These are phyloP conservation scores for Collariella sp. DNA, from an alignment of 495 filamentous ascomycete species.

Conservation along the genomic window DNA sequence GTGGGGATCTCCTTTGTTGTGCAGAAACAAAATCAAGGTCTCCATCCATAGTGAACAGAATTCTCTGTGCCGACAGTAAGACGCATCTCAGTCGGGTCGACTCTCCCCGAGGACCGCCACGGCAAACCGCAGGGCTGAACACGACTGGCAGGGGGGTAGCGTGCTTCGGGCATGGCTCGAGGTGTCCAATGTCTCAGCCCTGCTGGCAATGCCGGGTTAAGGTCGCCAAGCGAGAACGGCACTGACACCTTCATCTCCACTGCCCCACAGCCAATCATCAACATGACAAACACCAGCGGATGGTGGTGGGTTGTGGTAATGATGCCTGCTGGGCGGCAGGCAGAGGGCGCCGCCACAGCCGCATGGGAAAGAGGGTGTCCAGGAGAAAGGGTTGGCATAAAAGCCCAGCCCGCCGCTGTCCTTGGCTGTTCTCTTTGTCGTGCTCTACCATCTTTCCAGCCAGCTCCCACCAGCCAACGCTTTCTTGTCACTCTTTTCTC, in stretches of 20 bases:
- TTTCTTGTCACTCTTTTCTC: constrained; percentile 3
- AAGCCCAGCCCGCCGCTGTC: neutral
- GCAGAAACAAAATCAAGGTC: constrained; percentile 1
- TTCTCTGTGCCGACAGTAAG: neutral
- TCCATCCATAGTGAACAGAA: neutral
- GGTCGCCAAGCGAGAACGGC: too few species aligned
- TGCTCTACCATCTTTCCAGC: neutral
- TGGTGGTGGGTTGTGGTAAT: neutral
- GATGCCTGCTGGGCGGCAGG: neutral
- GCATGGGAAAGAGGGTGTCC: neutral
- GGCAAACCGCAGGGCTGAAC: constrained; percentile 1
- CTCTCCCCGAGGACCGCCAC: neutral
- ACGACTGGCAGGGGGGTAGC: neutral
- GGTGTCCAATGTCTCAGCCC: neutral
- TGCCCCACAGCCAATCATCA: neutral
- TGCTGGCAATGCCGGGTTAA: neutral
- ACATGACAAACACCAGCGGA: neutral
- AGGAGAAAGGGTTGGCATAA: neutral
- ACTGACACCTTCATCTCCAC: constrained; percentile 1
- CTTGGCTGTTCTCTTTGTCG: neutral
- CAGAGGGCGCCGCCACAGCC: neutral
- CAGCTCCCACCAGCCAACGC: neutral
- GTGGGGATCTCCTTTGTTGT: neutral
- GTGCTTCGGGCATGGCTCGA: neutral
- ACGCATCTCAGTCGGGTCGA: neutral